Base-by-base conservation (phyloP, 768 basidiomycete genomes). In the Tylopilus rubrobrunneus region DNA sequence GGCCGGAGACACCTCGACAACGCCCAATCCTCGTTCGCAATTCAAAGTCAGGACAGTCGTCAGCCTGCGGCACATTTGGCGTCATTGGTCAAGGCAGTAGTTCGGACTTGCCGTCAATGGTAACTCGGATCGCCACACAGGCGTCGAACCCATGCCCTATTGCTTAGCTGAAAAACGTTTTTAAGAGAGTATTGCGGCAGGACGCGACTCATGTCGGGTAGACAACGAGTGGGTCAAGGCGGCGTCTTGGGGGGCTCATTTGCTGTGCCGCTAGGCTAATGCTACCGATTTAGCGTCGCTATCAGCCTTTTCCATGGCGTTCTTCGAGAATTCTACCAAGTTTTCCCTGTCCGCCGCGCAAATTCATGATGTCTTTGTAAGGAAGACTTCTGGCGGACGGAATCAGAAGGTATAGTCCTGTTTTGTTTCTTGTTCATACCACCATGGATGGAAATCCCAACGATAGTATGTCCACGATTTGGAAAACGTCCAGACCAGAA, bases 1-100 rank as follows among this genome's bases (percentile, higher is more conserved):
- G 56, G 54, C 48, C 42, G 58, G 56, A 56, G 51, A 58, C 51
- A 59, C 49, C 47, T 51, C 66, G 48, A 56, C 63, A 61, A 66
- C 49, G 56, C 58, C 64, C 55, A 56, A 55, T 53, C 66, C 64
- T 70, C 63, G 49, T 66, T 59, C 65, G 61, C 57, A 56, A 60
- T 65, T 57, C 67, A 64, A 65, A 57, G 56, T 59, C 67, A 62
- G 56, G 57, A 55, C 57, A 50, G 10, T 58, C 51, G 44, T 47
- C 41, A 53, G 55, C 62, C 43, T 64, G 53, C 51, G 56, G 60
- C 55, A 43, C 52, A 45, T 53, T 50, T 55, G 43, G 54, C 45
- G 53, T 57, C 49, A 57, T 57, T 47, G 50, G 52, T 44, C 45
- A 48, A 45, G 14, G 53, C 39, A 40, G 47, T 57, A 40, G 34